phyloP scores from a whole-genome alignment of 495 filamentous ascomycete genomes.

The Neurospora tetraspora region DNA sequence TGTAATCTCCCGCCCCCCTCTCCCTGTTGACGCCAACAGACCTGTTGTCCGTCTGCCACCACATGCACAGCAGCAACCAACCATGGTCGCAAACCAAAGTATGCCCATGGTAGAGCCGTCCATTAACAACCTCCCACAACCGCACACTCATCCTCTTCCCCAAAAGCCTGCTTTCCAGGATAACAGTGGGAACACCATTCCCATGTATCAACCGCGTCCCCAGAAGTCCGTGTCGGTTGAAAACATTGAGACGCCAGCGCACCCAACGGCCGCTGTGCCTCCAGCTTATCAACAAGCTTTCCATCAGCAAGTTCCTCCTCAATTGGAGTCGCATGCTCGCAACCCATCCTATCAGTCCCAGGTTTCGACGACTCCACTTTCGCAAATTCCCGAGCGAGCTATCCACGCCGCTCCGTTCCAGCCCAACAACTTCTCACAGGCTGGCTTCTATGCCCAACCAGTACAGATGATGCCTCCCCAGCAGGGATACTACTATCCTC shows the following conservation, averaged over 20 bases:
- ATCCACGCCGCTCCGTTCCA: slow-evolving; percentile 92
- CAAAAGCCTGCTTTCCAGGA: slow-evolving; percentile 71
- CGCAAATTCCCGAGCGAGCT: slow-evolving; percentile 88
- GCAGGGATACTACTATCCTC: slow-evolving; percentile 47
- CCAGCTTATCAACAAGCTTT: slow-evolving; percentile 73
- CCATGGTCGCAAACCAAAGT: neutral
- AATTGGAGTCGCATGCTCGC: slow-evolving; percentile 56
- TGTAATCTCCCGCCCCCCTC: slow-evolving; percentile 55
- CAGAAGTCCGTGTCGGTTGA: slow-evolving; percentile 92
- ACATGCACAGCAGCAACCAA: slow-evolving; percentile 32
- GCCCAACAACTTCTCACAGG: slow-evolving; percentile 54
- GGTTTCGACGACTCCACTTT: slow-evolving; percentile 74
- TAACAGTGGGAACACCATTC: slow-evolving; percentile 61
- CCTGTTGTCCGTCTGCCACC: slow-evolving; percentile 85
- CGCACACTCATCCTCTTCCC: slow-evolving; percentile 50
- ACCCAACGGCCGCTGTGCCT: slow-evolving; percentile 51
- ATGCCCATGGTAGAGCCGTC: slow-evolving; percentile 24
- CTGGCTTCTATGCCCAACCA: slow-evolving; percentile 52
- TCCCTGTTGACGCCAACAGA: slow-evolving; percentile 49
- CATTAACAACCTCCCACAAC: slow-evolving; percentile 40
- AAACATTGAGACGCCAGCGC: slow-evolving; percentile 82
- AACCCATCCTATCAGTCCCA: slow-evolving; percentile 71
- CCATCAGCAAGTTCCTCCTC: slow-evolving; percentile 77
- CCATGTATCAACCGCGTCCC: slow-evolving; percentile 93
- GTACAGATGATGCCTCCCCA: slow-evolving; percentile 42